Evolutionary conservation across 2,329 filamentous ascomycete species (phyloP), one percentile per base, ranked within the genome.

Genomic region (Cercospora janseana): DNA sequence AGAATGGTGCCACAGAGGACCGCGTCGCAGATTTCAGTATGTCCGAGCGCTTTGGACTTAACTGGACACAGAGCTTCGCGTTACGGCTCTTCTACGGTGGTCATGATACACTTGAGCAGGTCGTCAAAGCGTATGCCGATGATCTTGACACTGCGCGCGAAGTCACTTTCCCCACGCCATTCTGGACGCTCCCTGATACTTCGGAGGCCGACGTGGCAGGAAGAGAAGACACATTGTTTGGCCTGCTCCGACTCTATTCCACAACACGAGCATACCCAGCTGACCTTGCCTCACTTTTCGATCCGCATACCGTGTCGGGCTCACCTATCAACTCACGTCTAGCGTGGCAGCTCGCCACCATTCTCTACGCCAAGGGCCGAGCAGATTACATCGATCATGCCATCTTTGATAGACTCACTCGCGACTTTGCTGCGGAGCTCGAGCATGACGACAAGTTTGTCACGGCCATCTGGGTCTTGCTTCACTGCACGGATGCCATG

Each of bases 41-140:
- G 57, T 87, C 89, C 1, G 80, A 87, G 61, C 84, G 85, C 38
- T 98, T 96, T 66, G 82, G 82, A 4, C 76, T 98, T 27, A 87
- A 94, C 66, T 98, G 93, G 93, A 85, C 88, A 67, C 91, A 95
- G 65, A 85, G 91, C 0, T 95, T 98, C 68, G 92, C 88, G 8
- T 77, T 98, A 42, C 83, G 91, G 34, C 76, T 98, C 1, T 97
- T 90, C 87, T 98, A 95, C 67, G 85, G 84, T 35, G 87, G 83
- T 31, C 77, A 80, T 2, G 75, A 80, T 26, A 77, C 83, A 29
- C 77, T 96, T 34, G 81, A 85, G 42, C 74, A 77, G 37, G 91
- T 91, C 2, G 84, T 98, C 4, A 70, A 76, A 34, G 79, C 79
- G 21, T 98, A 90, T 69, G 76, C 82, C 54, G 75, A 83, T 47